Percentiles rank a stretch among this genome's conserved stretches.
These are phyloP conservation scores for Pyrenochaeta sp. DNA, from an alignment of 2,329 filamentous ascomycete genomes.

Conservation along the genomic window DNA sequence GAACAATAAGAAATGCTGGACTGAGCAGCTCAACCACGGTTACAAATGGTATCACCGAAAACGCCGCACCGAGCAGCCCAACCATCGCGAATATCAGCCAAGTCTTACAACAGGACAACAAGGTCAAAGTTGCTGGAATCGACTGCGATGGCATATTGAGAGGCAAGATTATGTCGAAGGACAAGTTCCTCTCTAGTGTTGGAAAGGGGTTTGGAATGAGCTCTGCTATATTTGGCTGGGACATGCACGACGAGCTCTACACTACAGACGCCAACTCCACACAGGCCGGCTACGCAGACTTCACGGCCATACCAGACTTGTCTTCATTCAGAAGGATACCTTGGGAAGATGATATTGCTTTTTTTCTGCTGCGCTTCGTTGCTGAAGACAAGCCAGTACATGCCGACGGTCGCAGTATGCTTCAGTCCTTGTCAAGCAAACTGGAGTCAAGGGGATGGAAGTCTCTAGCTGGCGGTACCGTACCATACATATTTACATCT, in stretches of 20 bases:
- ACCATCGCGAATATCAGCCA: constrained; percentile 55
- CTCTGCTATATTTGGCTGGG: constrained; percentile 90
- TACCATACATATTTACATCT: background rate
- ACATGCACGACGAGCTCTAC: constrained; percentile 90
- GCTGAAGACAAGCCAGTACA: constrained; percentile 56
- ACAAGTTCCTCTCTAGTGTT: constrained; percentile 86
- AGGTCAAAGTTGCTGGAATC: constrained; percentile 83
- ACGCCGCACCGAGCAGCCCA: too few species aligned
- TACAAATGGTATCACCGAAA: too few species aligned
- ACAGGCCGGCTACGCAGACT: constrained; percentile 83
- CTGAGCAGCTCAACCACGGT: too few species aligned
- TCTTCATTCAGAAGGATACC: constrained; percentile 79
- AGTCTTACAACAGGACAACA: constrained; percentile 72
- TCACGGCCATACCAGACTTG: constrained; percentile 80
- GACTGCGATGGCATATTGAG: constrained; percentile 84
- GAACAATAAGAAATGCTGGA: too few species aligned
- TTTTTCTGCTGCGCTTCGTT: constrained; percentile 84
- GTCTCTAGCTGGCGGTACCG: background rate
- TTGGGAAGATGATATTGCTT: constrained; percentile 82
- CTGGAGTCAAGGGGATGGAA: background rate
- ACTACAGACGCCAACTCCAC: constrained; percentile 84
- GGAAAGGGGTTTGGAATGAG: constrained; percentile 84
- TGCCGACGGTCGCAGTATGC: background rate
- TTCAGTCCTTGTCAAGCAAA: background rate
- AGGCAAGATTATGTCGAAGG: constrained; percentile 86